Base-by-base conservation (phyloP, 345 rosid genomes). In the Nephelium lappaceum region DNA sequence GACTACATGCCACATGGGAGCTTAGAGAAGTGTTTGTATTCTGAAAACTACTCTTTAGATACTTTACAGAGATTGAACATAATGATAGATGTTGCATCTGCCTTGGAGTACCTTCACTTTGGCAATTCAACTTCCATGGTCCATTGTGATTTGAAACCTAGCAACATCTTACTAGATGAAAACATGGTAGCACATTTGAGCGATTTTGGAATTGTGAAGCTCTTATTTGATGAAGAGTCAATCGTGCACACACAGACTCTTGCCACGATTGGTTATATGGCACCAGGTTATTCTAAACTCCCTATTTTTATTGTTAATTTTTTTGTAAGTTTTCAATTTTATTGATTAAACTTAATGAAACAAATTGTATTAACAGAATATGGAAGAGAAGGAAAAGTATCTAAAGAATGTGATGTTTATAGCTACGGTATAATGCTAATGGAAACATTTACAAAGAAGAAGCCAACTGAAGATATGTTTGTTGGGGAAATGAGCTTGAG, bases 1-100 rank as follows among this genome's bases (percentile, higher is more conserved):
- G 69, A 74, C 11, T 75, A 5, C 62, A 75, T 75, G 71, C 67
- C 67, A 19, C 31, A 58, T 58, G 43, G 76, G 27, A 57, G 72
- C 24, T 24, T 77, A 1, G 67, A 67, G 39, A 76, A 76, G 53
- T 58, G 63, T 21, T 21, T 58, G 63, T 58, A 58, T 58, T n/a
- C 63, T 19, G 9, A 9, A 6, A 0, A 63, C 21, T 42, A 16
- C 43, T 11, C 0, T 24, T 31, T 64, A 18, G 21, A 18, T 31
- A 67, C 14, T 1, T 19, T 67, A 67, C 3, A 5, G 8, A 31
- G 43, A 6, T 18, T 38, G 47, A 38, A 58, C 2, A 58, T 58
- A 58, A 58, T 8, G 10, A 58, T 58, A 6, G 63, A 58, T 10
- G 5, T 58, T 21, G 63, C 63, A 7, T 58, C 63, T 0, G 63